A percentile compares a stretch with the other conserved stretches of the same genome.
These are phyloP conservation scores for Pyrenochaeta sp. DNA, from an alignment of 2,329 filamentous ascomycete genomes.

Conservation along the genomic window DNA sequence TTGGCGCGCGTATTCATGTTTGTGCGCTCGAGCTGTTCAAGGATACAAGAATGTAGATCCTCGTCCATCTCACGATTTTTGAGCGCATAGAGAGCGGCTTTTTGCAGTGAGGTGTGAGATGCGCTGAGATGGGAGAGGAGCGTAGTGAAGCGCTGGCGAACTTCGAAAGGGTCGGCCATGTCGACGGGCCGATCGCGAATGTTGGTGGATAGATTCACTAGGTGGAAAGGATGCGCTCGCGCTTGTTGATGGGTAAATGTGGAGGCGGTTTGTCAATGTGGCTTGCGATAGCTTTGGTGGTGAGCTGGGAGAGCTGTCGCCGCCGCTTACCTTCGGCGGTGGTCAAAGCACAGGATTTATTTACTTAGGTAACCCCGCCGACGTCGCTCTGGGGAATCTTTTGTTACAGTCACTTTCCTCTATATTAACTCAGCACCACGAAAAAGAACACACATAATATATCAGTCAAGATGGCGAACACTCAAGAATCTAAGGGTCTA, in stretches of 20 bases:
- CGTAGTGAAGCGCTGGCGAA: conserved; percentile 94
- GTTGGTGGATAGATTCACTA: background rate
- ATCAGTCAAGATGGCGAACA: conserved; percentile 37
- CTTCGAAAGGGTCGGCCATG: conserved; percentile 92
- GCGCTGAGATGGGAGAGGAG: conserved; percentile 92
- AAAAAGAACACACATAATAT: background rate
- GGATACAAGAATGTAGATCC: conserved; percentile 94
- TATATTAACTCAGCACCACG: conserved; percentile 11
- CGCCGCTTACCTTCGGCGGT: conserved; percentile 31
- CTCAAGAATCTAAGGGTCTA: conserved; percentile 55
- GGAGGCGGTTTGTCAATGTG: background rate
- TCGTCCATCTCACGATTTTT: conserved; percentile 96
- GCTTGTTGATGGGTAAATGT: background rate
- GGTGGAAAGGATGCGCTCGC: background rate
- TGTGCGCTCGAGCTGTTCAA: conserved; percentile 93
- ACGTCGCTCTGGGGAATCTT: conserved; percentile 17
- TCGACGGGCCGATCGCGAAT: background rate
- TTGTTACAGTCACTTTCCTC: conserved; percentile 12
- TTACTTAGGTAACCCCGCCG: conserved; percentile 19
- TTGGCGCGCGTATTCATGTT: conserved; percentile 98
- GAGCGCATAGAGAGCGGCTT: conserved; percentile 93
- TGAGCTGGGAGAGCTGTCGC: conserved; percentile 8
- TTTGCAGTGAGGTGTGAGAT: conserved; percentile 85
- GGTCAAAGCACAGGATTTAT: conserved; percentile 24
- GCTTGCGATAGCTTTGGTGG: background rate